These are phyloP conservation scores for Prosopis cineraria DNA, from an alignment of 306 rosid species.

Conservation along the genomic window DNA sequence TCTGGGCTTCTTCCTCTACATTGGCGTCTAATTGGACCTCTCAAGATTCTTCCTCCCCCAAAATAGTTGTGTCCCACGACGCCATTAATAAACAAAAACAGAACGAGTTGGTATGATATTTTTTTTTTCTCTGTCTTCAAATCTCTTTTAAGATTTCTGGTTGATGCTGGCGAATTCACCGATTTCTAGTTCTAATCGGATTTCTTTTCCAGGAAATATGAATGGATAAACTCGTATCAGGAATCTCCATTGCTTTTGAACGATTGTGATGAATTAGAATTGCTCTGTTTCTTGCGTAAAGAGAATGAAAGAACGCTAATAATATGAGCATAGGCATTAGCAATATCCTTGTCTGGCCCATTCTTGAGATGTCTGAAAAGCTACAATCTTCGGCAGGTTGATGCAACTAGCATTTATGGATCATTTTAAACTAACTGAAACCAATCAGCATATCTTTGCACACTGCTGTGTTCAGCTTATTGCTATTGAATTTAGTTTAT, in stretches of 20 bases:
- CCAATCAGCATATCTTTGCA: background rate
- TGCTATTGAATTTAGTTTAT: background rate
- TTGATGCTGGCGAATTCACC: background rate
- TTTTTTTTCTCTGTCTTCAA: background rate
- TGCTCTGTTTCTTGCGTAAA: background rate
- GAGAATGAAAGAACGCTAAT: background rate
- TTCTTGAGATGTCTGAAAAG: background rate
- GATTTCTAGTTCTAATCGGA: background rate
- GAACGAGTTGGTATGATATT: slow-evolving; percentile 31
- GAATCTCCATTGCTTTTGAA: background rate
- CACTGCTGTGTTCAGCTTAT: background rate
- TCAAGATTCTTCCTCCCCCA: slow-evolving; percentile 23
- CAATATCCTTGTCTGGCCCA: background rate
- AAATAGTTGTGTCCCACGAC: slow-evolving; percentile 27
- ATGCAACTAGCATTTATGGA: background rate
- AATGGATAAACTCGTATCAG: background rate
- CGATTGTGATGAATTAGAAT: background rate
- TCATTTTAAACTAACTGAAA: background rate
- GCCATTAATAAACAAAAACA: background rate
- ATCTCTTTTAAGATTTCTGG: background rate
- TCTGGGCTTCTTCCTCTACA: slow-evolving; percentile 74
- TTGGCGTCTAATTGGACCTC: slow-evolving; percentile 45
- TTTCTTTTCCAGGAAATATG: background rate
- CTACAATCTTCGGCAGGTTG: background rate
- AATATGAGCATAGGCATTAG: background rate